These are phyloP conservation scores for Erythrophleum ivorense DNA, from an alignment of 331 rosid genomes.

Conservation along the genomic window DNA sequence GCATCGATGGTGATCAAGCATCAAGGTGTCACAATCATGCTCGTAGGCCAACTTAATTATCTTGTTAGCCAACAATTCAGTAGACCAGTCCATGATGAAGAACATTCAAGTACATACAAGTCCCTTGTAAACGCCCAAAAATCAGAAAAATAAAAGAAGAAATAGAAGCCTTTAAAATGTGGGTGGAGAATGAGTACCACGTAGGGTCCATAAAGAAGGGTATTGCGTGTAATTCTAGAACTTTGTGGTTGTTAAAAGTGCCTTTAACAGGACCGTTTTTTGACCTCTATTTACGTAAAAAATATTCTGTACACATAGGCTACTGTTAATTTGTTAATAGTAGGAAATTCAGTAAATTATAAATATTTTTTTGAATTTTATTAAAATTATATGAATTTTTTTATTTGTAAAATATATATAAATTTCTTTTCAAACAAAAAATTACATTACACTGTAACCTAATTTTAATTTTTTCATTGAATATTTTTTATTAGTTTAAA, in stretches of 20 bases:
- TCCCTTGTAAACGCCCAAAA: background rate
- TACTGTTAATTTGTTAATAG: too few species aligned
- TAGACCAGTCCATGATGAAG: background rate
- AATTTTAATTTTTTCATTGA: too few species aligned
- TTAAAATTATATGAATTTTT: too few species aligned
- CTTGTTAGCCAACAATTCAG: slow-evolving; percentile 17
- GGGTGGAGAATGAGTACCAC: background rate
- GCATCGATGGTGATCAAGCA: background rate
- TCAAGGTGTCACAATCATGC: slow-evolving; percentile 35
- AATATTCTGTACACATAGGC: too few species aligned
- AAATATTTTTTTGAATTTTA: too few species aligned
- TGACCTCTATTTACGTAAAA: too few species aligned
- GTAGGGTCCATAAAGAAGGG: background rate
- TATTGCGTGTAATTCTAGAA: background rate
- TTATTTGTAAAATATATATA: too few species aligned
- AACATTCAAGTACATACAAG: background rate
- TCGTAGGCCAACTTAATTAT: slow-evolving; percentile 28
- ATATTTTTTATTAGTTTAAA: too few species aligned
- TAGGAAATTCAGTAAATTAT: too few species aligned
- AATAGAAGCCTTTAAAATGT: background rate
- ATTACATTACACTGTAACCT: too few species aligned
- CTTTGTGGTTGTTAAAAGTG: background rate
- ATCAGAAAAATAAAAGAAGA: background rate
- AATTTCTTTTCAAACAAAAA: too few species aligned
- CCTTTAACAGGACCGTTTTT: too few species aligned